These are phyloP conservation scores for Wallacemonas sp. DNA, from an alignment of 208 protist species.

Conservation along the genomic window DNA sequence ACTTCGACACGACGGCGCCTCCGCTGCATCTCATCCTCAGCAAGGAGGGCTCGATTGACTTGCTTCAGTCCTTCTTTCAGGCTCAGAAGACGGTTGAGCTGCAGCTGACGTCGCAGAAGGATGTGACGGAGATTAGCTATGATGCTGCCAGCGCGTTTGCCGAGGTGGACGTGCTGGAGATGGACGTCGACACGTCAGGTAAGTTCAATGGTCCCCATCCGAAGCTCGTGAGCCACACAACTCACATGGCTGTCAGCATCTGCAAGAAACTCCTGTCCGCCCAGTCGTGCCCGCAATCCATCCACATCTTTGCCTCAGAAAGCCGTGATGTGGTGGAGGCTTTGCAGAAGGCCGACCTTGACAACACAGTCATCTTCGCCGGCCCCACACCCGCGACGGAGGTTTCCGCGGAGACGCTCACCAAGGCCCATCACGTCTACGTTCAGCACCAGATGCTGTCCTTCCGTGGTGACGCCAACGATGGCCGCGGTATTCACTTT, in stretches of 20 bases:
- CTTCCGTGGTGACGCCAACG: conserved; percentile 41
- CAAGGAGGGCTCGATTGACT: conserved; percentile 33
- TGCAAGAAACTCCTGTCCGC: conserved; percentile 38
- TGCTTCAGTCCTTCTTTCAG: conserved; percentile 43
- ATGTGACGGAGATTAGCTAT: conserved; percentile 60
- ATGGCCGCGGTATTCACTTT: conserved; percentile 52
- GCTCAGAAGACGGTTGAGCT: conserved; percentile 33
- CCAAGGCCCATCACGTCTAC: conserved; percentile 50
- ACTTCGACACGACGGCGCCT: conserved; percentile 33
- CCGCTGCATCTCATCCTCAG: conserved; percentile 42
- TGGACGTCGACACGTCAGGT: conserved; percentile 54
- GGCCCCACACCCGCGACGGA: conserved; percentile 43
- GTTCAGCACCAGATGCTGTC: conserved; percentile 41
- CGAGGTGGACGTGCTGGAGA: conserved; percentile 69
- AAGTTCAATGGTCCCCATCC: conserved; percentile 61
- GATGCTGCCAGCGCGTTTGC: conserved; percentile 75
- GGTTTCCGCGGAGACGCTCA: conserved; percentile 12
- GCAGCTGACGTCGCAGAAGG: conserved; percentile 12
- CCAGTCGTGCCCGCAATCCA: conserved; percentile 38
- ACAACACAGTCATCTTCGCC: conserved; percentile 57
- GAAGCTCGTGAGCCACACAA: conserved; percentile 60
- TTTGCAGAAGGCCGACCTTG: conserved; percentile 40
- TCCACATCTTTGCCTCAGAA: conserved; percentile 77
- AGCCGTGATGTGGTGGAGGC: conserved; percentile 51
- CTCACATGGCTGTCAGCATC: conserved; percentile 48